These are phyloP conservation scores for Rehmannia glutinosa DNA, from an alignment of 257 asterid genomes.

Conservation along the genomic window DNA sequence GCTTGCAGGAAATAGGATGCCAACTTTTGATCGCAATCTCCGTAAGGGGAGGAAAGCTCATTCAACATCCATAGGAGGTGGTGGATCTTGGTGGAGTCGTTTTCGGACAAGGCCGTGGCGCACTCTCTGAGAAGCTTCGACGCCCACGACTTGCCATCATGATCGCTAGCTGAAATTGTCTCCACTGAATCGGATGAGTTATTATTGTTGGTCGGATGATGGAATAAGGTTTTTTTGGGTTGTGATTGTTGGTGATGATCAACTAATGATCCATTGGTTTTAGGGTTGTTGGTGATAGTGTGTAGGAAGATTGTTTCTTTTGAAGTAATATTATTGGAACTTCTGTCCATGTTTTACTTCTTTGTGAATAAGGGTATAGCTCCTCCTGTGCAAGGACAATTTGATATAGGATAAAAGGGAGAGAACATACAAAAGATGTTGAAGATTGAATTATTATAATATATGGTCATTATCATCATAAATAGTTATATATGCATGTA, in stretches of 20 bases:
- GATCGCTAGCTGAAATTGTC: constrained; percentile 21
- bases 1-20: constrained; percentile 85
- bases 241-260: neutral
- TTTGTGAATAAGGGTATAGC: constrained; percentile 25
- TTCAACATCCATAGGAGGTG: constrained; percentile 86
- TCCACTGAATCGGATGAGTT: constrained; percentile 42
- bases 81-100: constrained; percentile 66
- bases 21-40: constrained; percentile 79
- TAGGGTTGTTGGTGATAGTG: constrained; percentile 34
- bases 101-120: constrained; percentile 57
- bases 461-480: no score
- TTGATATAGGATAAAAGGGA: constrained; percentile 24
- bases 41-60: constrained; percentile 92
- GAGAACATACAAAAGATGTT: constrained; percentile 19
- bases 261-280: constrained; percentile 16
- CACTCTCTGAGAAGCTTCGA: constrained; percentile 62
- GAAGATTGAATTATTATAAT: neutral
- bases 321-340: constrained; percentile 34
- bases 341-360: constrained; percentile 46
- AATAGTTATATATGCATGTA: no score
- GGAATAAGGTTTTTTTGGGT: constrained; percentile 14
- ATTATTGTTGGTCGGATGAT: no score
- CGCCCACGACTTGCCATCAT: constrained; percentile 75
- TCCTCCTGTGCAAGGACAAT: constrained; percentile 17
- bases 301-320: constrained; percentile 32